Conservation (phyloP, 345 rosid genomes). For the Turritis glabra region DNA sequence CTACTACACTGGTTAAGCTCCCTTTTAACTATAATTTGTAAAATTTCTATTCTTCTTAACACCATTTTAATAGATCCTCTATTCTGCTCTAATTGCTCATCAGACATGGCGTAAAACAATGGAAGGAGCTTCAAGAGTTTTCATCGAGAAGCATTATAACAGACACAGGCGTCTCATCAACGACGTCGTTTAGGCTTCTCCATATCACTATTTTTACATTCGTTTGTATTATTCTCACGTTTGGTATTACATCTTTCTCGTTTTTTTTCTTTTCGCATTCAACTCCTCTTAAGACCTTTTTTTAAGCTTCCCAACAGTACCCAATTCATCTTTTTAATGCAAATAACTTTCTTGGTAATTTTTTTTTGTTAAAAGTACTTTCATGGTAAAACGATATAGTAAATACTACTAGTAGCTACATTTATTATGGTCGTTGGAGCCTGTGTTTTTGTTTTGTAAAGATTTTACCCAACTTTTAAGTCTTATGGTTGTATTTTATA, state of each 20-base stretch:
- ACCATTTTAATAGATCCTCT: neutral
- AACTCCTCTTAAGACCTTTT: neutral
- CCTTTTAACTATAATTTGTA: neutral
- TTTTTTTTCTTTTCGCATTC: neutral
- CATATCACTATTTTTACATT: neutral
- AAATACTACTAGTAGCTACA: too few relatives aligned
- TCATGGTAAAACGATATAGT: neutral
- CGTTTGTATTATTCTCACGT: neutral
- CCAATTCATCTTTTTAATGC: neutral
- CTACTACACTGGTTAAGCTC: too few relatives aligned
- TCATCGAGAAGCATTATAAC: conserved; percentile 77
- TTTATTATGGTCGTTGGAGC: neutral
- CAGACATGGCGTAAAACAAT: conserved; percentile 91
- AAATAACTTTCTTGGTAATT: neutral
- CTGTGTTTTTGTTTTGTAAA: neutral
- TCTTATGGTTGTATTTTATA: neutral
- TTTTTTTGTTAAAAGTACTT: neutral
- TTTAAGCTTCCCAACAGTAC: too few relatives aligned
- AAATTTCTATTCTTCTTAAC: too few relatives aligned
- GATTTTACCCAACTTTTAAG: neutral
- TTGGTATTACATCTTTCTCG: neutral
- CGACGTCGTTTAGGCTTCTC: conserved; percentile 47
- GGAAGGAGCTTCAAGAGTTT: conserved; percentile 75
- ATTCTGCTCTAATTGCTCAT: neutral
- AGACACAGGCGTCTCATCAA: conserved; percentile 76